phyloP scores from a whole-genome alignment of 2,329 filamentous ascomycete genomes.

The Sporothrix dimorphospora region DNA sequence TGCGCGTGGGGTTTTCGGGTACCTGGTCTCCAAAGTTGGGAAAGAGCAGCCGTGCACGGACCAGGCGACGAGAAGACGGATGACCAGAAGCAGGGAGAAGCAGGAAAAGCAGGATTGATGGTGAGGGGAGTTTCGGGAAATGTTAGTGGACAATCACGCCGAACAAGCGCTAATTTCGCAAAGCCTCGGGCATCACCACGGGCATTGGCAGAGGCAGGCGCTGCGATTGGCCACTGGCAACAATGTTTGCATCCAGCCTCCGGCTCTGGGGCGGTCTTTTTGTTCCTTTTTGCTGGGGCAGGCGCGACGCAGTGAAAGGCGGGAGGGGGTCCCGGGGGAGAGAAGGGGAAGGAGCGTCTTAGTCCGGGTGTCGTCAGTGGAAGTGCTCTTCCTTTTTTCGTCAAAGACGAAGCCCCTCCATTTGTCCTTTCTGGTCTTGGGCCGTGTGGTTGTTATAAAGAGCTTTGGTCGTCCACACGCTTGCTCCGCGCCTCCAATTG shows the following conservation, averaged over 20 bases:
- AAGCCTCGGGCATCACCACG: conserved; percentile 30
- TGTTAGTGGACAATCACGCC: conserved; percentile 11
- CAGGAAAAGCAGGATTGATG: conserved; percentile 11
- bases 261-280: conserved; percentile 22
- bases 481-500: conserved; percentile 2
- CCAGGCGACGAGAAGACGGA: conserved; percentile 6
- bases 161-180: conserved; percentile 25
- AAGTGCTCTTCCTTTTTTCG: conserved; percentile 20
- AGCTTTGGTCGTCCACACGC: conserved; percentile 20
- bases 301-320: background rate
- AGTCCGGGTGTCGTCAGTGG: background rate
- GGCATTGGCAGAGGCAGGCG: conserved; percentile 3
- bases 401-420: conserved; percentile 20
- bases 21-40: conserved; percentile 20
- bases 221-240: conserved; percentile 18
- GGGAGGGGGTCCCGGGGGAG: background rate
- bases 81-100: conserved; percentile 17
- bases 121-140: conserved; percentile 22
- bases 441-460: conserved; percentile 24
- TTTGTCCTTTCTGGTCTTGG: conserved; percentile 19
- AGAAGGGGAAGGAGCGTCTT: conserved; percentile 14
- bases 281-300: conserved; percentile 14
- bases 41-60: conserved; percentile 12
- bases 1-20: conserved; percentile 27
- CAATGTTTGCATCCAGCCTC: conserved; percentile 15